phyloP scores from a whole-genome alignment of 495 filamentous ascomycete species.

The Niebla homalea region DNA sequence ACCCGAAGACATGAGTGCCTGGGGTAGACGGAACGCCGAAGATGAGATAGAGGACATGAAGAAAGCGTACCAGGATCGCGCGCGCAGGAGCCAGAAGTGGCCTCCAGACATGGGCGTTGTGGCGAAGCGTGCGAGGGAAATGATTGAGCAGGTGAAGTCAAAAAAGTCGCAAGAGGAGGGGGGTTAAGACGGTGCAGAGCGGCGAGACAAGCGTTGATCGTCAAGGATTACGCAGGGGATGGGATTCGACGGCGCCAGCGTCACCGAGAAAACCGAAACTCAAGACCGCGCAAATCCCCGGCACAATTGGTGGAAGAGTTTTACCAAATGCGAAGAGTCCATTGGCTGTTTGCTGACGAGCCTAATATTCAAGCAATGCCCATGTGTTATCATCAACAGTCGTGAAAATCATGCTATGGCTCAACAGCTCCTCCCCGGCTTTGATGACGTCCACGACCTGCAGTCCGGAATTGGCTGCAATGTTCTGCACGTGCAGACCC shows the following conservation, averaged over 20 bases:
- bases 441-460: constrained; percentile 52
- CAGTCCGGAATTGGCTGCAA: constrained; percentile 50
- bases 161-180: constrained; percentile 3
- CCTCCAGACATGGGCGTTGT: not conserved
- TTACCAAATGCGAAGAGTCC: no score
- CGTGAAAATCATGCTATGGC: constrained; percentile 65
- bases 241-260: no score
- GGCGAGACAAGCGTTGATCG: no score
- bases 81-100: constrained; percentile 7
- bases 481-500: constrained; percentile 64
- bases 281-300: no score
- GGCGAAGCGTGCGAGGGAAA: constrained; percentile 7
- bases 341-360: no score
- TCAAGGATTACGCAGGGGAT: no score
- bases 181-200: not conserved
- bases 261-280: no score
- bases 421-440: constrained; percentile 66
- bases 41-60: constrained; percentile 34
- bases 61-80: constrained; percentile 10
- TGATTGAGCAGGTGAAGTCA: not conserved
- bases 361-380: constrained; percentile 51
- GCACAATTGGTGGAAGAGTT: no score
- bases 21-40: constrained; percentile 25
- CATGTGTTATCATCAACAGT: constrained; percentile 80
- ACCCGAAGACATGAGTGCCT: constrained; percentile 35